A percentile compares a stretch with the other conserved stretches of the same genome.
Conservation (phyloP, 768 basidiomycete genomes). For the Paxillus rubicundulus region DNA sequence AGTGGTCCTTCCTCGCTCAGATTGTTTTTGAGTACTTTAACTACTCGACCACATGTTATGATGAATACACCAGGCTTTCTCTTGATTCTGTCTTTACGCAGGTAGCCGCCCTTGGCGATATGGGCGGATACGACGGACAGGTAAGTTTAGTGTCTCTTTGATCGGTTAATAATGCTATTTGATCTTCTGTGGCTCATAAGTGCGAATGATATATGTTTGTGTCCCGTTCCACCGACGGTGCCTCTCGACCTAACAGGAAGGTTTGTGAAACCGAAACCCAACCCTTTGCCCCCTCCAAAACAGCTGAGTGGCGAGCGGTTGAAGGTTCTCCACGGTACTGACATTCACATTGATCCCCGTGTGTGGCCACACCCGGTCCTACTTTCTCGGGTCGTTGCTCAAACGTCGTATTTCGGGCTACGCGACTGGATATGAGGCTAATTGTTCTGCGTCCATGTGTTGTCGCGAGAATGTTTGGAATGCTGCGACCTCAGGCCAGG, state of each 20-base stretch:
- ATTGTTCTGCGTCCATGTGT: constrained; percentile 62
- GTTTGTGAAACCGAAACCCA: constrained; percentile 53
- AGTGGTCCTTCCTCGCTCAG: constrained; percentile 41
- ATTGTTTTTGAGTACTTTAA: constrained; percentile 44
- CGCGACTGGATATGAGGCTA: constrained; percentile 65
- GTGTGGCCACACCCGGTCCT: constrained; percentile 10
- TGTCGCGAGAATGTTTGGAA: constrained; percentile 57
- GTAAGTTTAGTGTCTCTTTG: constrained; percentile 18
- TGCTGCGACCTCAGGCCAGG: constrained; percentile 41
- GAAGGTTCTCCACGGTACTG: constrained; percentile 49
- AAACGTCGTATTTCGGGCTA: constrained; percentile 45
- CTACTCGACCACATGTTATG: constrained; percentile 35
- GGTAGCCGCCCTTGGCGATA: constrained; percentile 45
- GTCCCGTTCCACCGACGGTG: constrained; percentile 38
- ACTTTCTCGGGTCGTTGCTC: neutral
- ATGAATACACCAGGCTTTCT: constrained; percentile 33
- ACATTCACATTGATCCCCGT: constrained; percentile 53
- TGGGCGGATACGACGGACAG: constrained; percentile 51
- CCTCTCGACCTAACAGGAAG: constrained; percentile 45
- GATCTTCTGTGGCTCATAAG: constrained; percentile 29
- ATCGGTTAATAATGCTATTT: neutral
- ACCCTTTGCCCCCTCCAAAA: constrained; percentile 40
- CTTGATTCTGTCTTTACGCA: constrained; percentile 46
- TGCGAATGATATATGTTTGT: constrained; percentile 34
- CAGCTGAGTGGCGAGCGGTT: constrained; percentile 43